Base-by-base conservation (phyloP, 768 basidiomycete genomes). In the Nidula microcarpa region DNA sequence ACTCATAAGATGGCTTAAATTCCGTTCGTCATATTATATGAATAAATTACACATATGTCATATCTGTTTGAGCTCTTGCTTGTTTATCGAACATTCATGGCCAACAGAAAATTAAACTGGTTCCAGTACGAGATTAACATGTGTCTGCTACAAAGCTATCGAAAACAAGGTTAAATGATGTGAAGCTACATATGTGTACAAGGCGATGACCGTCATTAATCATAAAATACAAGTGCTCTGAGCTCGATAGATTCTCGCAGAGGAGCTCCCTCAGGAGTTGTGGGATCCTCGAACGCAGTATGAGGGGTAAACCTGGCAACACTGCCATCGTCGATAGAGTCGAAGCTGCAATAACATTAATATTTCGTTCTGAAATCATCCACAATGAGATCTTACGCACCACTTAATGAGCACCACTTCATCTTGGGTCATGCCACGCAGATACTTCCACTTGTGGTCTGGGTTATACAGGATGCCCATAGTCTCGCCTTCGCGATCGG, bases 151-250 rank as follows among this genome's bases (percentile, higher is more conserved):
- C n/a, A n/a, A n/a, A n/a, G n/a, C n/a, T n/a, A n/a, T n/a, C n/a
- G n/a, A n/a, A n/a, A n/a, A n/a, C n/a, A n/a, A n/a, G n/a, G n/a
- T n/a, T n/a, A n/a, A n/a, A n/a, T n/a, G n/a, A n/a, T n/a, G n/a
- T n/a, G n/a, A n/a, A n/a, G n/a, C n/a, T n/a, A n/a, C n/a, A n/a
- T n/a, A n/a, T n/a, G n/a, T n/a, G n/a, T n/a, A n/a, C n/a, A n/a
- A n/a, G n/a, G n/a, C n/a, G n/a, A n/a, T n/a, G n/a, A n/a, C n/a
- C n/a, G n/a, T n/a, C n/a, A n/a, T n/a, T 55, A 74, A 55, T 83
- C 78, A 58, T 85, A 83, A 60, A 85, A 87, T 14, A 85, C 82
- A 34, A 87, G 72, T 7, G 82, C 77, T 32, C 84, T 65, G 18
- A 87, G 57, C 65, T 87, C 85, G 47, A 86, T 85, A 0, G 82